These are phyloP conservation scores for Chlorella sp. DNA, from an alignment of 139 green algal species.

Conservation along the genomic window DNA sequence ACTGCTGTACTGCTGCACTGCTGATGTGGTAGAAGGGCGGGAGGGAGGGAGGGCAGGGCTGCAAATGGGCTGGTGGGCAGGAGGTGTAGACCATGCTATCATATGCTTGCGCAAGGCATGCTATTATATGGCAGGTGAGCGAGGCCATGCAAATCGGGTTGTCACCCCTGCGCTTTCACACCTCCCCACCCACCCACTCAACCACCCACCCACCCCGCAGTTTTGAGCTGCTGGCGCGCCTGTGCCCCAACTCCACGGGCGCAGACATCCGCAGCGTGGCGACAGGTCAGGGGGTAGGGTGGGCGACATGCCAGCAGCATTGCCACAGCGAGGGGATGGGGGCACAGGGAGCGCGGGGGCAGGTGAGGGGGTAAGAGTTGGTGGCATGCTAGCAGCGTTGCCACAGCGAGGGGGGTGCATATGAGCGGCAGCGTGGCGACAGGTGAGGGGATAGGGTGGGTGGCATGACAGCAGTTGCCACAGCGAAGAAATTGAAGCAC, in stretches of 20 bases:
- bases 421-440: no score
- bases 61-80: neutral
- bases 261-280: constrained; percentile 87
- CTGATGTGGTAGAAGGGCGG: neutral
- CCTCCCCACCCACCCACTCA: neutral
- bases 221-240: constrained; percentile 92
- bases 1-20: neutral
- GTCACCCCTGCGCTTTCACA: no score
- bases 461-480: no score
- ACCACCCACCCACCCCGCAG: neutral
- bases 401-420: no score
- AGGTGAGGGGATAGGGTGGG: no score
- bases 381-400: no score
- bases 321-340: no score
- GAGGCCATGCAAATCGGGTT: neutral
- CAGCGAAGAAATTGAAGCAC: no score
- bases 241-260: constrained; percentile 97
- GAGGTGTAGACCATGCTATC: no score
- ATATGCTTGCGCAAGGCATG: no score
- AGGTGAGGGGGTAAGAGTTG: no score
- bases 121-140: neutral
- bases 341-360: no score
- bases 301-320: neutral
- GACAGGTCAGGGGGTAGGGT: neutral
- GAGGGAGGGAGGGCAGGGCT: neutral